Evolutionary conservation across 2,329 filamentous ascomycete species (phyloP).

Genomic region (Capronia coronata): DNA sequence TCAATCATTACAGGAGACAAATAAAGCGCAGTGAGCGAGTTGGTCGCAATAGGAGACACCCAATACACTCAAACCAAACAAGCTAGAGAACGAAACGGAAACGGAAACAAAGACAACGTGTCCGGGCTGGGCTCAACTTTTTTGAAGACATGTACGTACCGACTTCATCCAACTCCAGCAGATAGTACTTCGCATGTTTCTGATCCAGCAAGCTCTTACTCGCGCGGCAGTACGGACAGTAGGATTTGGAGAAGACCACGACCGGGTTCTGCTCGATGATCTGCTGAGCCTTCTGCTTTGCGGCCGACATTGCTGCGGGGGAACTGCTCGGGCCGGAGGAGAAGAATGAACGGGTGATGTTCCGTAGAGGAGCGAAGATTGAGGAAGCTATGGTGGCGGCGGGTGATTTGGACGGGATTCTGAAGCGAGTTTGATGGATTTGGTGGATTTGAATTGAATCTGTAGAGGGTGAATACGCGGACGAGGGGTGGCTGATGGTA

Average conservation of each 20-base stretch:
- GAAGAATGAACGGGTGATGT: conserved; percentile 54
- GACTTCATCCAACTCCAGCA: conserved; percentile 78
- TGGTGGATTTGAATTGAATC: background rate
- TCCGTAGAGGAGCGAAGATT: conserved; percentile 52
- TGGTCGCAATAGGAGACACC: too few relatives aligned
- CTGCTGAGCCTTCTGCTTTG: conserved; percentile 72
- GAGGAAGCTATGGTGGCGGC: conserved; percentile 51
- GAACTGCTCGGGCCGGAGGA: conserved; percentile 44
- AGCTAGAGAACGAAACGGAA: too few relatives aligned
- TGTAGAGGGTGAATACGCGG: too few relatives aligned
- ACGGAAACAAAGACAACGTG: too few relatives aligned
- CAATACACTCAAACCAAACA: too few relatives aligned
- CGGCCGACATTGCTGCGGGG: conserved; percentile 69
- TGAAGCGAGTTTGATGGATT: background rate
- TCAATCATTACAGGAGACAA: background rate
- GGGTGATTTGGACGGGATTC: conserved; percentile 4
- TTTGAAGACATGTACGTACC: conserved; percentile 49
- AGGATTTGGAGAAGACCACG: conserved; percentile 94
- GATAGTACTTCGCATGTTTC: conserved; percentile 63
- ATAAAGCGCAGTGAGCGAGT: too few relatives aligned
- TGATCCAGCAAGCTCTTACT: conserved; percentile 69
- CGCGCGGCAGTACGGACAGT: conserved; percentile 84
- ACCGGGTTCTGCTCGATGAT: conserved; percentile 88
- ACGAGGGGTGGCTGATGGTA: too few relatives aligned
- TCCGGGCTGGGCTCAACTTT: too few relatives aligned